Percentiles rank a stretch among this genome's conserved stretches.
These are phyloP conservation scores for Spathaspora boniae DNA, from an alignment of 805 yeast genomes.

Conservation along the genomic window DNA sequence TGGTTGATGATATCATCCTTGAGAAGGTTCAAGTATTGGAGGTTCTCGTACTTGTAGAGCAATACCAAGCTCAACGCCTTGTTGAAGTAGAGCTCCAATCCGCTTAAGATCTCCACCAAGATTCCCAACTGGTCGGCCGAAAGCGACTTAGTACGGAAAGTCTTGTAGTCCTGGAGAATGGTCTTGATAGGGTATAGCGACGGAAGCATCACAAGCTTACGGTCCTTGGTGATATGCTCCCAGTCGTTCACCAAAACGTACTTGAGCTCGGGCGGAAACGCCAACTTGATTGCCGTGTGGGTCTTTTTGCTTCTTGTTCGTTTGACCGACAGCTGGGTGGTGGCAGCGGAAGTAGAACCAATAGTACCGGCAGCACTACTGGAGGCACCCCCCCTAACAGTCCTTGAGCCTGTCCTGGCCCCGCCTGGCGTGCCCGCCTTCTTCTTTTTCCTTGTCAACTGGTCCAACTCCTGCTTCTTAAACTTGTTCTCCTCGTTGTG, in stretches of 20 bases:
- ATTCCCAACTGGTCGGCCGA: conserved; percentile 25
- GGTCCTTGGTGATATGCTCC: conserved; percentile 85
- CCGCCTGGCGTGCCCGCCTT: conserved; percentile 10
- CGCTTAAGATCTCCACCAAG: conserved; percentile 64
- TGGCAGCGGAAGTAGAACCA: too few species aligned
- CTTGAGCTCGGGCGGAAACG: conserved; percentile 59
- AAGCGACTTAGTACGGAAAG: conserved; percentile 16
- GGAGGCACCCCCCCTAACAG: too few species aligned
- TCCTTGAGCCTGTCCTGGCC: conserved; percentile 11
- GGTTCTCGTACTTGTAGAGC: conserved; percentile 72
- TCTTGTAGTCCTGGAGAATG: conserved; percentile 53
- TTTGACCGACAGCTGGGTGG: too few species aligned
- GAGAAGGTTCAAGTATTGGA: conserved; percentile 59
- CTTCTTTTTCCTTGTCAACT: conserved; percentile 15
- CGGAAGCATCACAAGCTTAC: conserved; percentile 67
- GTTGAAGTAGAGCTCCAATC: conserved; percentile 72
- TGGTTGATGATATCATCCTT: conserved; percentile 24
- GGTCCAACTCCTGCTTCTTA: conserved; percentile 62
- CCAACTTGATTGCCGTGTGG: conserved; percentile 8
- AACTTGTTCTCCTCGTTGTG: conserved; percentile 63
- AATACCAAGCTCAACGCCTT: conserved; percentile 64
- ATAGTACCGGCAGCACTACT: too few species aligned
- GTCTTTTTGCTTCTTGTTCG: conserved; percentile 20
- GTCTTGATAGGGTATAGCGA: conserved; percentile 48
- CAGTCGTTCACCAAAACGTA: conserved; percentile 83